Evolutionary conservation across 2,329 filamentous ascomycete species (phyloP).

Genomic region (Trichocomaceae sp.): DNA sequence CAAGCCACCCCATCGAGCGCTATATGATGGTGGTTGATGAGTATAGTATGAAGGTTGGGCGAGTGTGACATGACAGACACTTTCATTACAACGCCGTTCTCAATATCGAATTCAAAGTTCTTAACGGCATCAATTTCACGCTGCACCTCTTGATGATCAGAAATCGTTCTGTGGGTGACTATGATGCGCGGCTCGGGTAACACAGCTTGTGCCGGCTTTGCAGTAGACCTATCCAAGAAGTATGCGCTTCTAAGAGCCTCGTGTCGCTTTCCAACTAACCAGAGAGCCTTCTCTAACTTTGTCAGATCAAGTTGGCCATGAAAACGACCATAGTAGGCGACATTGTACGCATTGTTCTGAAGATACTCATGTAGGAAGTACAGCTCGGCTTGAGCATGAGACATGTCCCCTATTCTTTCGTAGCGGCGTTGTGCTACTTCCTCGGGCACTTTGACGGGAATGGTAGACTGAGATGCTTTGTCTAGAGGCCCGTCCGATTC

Average conservation of each 20-base stretch:
- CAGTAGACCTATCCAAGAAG: not conserved
- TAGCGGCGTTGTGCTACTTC: constrained; percentile 20
- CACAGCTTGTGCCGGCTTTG: not conserved
- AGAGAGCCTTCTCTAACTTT: not conserved
- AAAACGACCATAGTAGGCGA: constrained; percentile 12
- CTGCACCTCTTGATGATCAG: constrained; percentile 15
- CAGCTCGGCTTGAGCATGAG: constrained; percentile 2
- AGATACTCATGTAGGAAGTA: constrained; percentile 5
- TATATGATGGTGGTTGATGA: constrained; percentile 45
- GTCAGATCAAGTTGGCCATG: not conserved
- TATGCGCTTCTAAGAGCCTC: not conserved
- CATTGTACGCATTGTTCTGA: constrained; percentile 1
- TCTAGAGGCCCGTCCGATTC: constrained; percentile 9
- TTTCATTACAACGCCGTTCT: constrained; percentile 21
- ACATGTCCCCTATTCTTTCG: constrained; percentile 8
- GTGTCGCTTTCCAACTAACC: not conserved
- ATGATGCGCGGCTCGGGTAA: not conserved
- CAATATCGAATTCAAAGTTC: constrained; percentile 32
- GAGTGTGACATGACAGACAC: constrained; percentile 29
- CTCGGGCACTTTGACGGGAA: not conserved
- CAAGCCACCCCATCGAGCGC: constrained; percentile 42
- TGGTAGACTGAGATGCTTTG: constrained; percentile 14
- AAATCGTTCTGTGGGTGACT: not conserved
- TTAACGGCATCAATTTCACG: constrained; percentile 15
- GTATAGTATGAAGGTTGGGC: constrained; percentile 29